A percentile compares a stretch with the other conserved stretches of the same genome.
Evolutionary conservation across 306 rosid genomes (phyloP).

Genomic region (Quercus bicolor): DNA sequence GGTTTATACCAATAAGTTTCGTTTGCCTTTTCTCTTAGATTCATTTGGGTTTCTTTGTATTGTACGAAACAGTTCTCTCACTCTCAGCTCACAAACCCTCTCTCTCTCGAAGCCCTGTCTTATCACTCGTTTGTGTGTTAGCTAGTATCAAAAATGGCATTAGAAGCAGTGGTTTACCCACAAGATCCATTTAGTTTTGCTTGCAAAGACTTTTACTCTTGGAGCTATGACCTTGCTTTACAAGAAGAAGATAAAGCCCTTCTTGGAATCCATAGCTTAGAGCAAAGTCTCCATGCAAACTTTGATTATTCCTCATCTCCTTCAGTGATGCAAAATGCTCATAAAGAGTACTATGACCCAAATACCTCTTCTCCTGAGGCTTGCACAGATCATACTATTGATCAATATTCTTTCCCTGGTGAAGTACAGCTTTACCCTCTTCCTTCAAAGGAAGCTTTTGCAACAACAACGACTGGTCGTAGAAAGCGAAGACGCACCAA

Average conservation of each 20-base stretch:
- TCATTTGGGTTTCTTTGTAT: no score
- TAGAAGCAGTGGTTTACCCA: conserved; percentile 49
- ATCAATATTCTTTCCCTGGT: background rate
- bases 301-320: conserved; percentile 26
- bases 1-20: background rate
- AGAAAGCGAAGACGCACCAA: conserved; percentile 68
- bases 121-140: background rate
- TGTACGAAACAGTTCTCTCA: no score
- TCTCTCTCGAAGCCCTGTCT: background rate
- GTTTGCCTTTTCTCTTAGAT: no score
- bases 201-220: conserved; percentile 32
- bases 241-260: conserved; percentile 29
- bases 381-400: background rate
- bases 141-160: conserved; percentile 28
- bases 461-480: conserved; percentile 23
- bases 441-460: background rate
- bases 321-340: conserved; percentile 18
- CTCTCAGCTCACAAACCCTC: no score
- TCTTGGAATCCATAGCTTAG: background rate
- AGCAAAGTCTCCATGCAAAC: conserved; percentile 14
- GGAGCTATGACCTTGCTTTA: conserved; percentile 21
- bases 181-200: conserved; percentile 31
- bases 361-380: conserved; percentile 35
- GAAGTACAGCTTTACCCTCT: background rate
- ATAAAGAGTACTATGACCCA: conserved; percentile 18